Percentiles rank a stretch among this genome's conserved stretches.
These are phyloP conservation scores for Chlorokybus atmophyticus DNA, from an alignment of 139 green algal species.

Conservation along the genomic window DNA sequence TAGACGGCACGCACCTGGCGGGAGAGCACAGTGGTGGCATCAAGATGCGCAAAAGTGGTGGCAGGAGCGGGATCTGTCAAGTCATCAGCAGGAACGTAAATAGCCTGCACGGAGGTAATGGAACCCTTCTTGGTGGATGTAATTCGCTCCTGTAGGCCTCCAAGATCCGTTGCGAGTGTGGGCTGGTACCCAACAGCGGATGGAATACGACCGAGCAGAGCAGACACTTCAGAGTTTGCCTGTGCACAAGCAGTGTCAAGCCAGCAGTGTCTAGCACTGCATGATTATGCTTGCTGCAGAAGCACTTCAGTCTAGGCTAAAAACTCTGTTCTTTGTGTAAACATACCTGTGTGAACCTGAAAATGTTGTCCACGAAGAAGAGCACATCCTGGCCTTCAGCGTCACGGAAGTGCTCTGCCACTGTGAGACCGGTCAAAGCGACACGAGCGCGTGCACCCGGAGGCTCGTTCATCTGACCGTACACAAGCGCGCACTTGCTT, in stretches of 20 bases:
- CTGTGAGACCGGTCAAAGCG: conserved; percentile 90
- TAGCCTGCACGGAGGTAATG: conserved; percentile 97
- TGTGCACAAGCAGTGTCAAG: no score
- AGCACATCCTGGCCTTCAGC: conserved; percentile 98
- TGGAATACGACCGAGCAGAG: conserved; percentile 93
- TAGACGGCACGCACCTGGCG: conserved; percentile 31
- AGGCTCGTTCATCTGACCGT: conserved; percentile 99
- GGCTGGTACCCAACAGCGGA: conserved; percentile 99
- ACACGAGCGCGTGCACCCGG: conserved; percentile 94
- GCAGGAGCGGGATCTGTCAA: conserved; percentile 93
- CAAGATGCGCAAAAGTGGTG: conserved; percentile 91
- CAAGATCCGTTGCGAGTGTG: conserved; percentile 94
- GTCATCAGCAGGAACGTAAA: conserved; percentile 98
- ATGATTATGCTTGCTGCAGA: no score
- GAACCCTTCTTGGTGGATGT: conserved; percentile 96
- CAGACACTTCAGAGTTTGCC: conserved; percentile 96
- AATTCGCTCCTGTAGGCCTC: conserved; percentile 93
- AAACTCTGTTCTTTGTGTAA: no score
- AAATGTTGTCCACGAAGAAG: conserved; percentile 99
- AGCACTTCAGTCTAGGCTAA: no score
- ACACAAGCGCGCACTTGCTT: conserved; percentile 97
- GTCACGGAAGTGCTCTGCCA: conserved; percentile 99
- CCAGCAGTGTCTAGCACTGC: no score
- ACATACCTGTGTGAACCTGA: conserved; percentile 96
- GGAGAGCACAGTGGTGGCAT: conserved; percentile 97